Conservation (phyloP, 305 asterid species). For the Fraxinus paxiana region DNA sequence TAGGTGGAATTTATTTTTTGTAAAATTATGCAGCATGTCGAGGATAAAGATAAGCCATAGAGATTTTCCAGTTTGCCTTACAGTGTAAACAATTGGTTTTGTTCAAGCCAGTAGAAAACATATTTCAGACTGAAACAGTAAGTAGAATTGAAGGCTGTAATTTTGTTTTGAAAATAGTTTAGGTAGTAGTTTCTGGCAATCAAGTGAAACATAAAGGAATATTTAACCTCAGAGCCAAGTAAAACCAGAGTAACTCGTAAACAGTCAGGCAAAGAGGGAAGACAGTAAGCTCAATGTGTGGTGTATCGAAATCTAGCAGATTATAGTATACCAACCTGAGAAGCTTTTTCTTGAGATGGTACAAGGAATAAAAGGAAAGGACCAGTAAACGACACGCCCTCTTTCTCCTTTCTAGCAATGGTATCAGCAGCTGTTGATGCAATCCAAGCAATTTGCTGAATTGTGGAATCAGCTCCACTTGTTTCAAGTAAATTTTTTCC, state of each 20-base stretch:
- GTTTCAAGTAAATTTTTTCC: conserved; percentile 69
- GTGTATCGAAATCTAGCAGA: not conserved
- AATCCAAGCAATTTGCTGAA: conserved; percentile 83
- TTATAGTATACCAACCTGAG: conserved; percentile 45
- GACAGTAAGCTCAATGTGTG: not conserved
- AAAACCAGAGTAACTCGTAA: not conserved
- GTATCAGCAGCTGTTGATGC: conserved; percentile 75
- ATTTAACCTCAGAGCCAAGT: not conserved
- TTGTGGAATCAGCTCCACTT: conserved; percentile 40
- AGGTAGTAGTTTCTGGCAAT: not conserved
- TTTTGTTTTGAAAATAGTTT: not conserved
- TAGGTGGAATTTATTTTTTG: not conserved
- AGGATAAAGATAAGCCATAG: not conserved
- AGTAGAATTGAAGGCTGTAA: not conserved
- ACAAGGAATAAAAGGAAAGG: conserved; percentile 80
- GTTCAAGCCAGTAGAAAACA: not conserved
- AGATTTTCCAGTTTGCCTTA: not conserved
- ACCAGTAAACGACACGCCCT: conserved; percentile 47
- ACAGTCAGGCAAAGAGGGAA: not conserved
- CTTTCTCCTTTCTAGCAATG: conserved; percentile 68
- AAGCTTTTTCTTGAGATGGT: conserved; percentile 74
- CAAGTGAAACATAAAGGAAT: not conserved
- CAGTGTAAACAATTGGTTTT: not conserved
- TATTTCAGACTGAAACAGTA: not conserved
- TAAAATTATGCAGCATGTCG: not conserved